A percentile compares a stretch with the other conserved stretches of the same genome.
Conservation (phyloP, 2,329 filamentous ascomycete genomes). For the Laburnicola sp. region DNA sequence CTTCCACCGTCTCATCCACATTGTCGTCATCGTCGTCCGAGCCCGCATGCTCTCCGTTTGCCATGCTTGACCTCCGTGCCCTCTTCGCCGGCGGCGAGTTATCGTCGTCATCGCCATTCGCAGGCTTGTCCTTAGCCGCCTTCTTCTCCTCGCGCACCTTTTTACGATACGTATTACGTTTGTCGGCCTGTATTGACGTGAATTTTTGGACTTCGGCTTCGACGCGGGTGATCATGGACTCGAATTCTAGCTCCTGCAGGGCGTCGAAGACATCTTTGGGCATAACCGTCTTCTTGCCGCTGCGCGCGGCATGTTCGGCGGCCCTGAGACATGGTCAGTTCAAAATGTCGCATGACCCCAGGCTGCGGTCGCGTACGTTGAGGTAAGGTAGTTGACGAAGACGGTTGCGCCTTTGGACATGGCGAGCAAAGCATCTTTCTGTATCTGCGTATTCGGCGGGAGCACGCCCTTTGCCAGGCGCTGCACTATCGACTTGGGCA, state of each 20-base stretch:
- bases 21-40: slow-evolving; percentile 44
- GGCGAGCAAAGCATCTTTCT: slow-evolving; percentile 77
- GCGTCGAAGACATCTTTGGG: slow-evolving; percentile 76
- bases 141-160: slow-evolving; percentile 69
- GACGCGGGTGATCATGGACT: slow-evolving; percentile 68
- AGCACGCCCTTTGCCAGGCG: slow-evolving; percentile 78
- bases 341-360: neutral
- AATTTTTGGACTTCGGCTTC: slow-evolving; percentile 79
- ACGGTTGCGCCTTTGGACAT: slow-evolving; percentile 81
- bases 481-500: slow-evolving; percentile 81
- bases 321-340: slow-evolving; percentile 57
- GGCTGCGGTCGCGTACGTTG: slow-evolving; percentile 59
- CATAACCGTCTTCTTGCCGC: slow-evolving; percentile 77
- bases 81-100: slow-evolving; percentile 56
- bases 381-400: slow-evolving; percentile 78
- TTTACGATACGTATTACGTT: slow-evolving; percentile 72
- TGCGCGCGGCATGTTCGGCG: slow-evolving; percentile 68
- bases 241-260: slow-evolving; percentile 75
- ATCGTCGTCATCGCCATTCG: slow-evolving; percentile 43
- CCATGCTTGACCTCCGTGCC: slow-evolving; percentile 44
- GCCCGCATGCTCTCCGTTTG: slow-evolving; percentile 45
- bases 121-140: slow-evolving; percentile 22
- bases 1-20: slow-evolving; percentile 48
- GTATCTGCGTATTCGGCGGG: slow-evolving; percentile 79
- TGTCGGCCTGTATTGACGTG: slow-evolving; percentile 72